Conservation (phyloP, 768 basidiomycete genomes). For the Xerocomellus amylosporus region DNA sequence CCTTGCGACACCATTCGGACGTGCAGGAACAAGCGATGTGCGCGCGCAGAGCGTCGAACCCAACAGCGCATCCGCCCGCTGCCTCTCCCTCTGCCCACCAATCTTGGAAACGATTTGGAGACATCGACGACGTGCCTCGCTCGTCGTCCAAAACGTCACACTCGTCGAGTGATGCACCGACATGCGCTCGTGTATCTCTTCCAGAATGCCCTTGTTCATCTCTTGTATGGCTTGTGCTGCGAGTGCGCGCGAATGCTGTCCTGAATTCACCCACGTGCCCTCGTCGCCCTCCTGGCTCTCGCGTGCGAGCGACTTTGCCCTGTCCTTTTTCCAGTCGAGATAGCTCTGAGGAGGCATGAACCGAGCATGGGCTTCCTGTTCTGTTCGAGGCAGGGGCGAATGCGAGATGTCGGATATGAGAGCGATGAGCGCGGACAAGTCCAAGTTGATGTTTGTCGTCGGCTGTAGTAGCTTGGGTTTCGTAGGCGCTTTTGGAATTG, state of each 20-base stretch:
- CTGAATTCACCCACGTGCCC: conserved; percentile 31
- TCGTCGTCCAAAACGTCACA: conserved; percentile 77
- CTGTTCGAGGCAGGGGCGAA: conserved; percentile 53
- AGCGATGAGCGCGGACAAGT: conserved; percentile 82
- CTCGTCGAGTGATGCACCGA: not conserved
- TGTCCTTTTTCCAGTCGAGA: conserved; percentile 55
- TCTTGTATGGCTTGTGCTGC: conserved; percentile 74
- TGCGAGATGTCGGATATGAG: conserved; percentile 82
- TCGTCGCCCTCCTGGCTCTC: conserved; percentile 2
- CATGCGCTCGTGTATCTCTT: conserved; percentile 58
- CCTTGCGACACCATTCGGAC: not conserved
- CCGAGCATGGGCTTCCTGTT: conserved; percentile 57
- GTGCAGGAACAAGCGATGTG: conserved; percentile 9
- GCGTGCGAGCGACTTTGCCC: conserved; percentile 8
- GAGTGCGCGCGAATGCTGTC: conserved; percentile 66
- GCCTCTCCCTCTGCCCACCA: conserved; percentile 66
- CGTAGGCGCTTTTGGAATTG: not conserved
- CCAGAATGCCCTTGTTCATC: conserved; percentile 58
- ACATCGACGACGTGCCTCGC: conserved; percentile 70
- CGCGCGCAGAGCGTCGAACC: conserved; percentile 15
- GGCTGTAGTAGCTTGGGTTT: conserved; percentile 37
- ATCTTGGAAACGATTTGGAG: conserved; percentile 78
- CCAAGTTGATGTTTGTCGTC: conserved; percentile 68
- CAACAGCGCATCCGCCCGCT: conserved; percentile 63
- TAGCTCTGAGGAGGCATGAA: conserved; percentile 62